These are phyloP conservation scores for Paecilomyces sp. DNA, from an alignment of 2,329 filamentous ascomycete species.

Conservation along the genomic window DNA sequence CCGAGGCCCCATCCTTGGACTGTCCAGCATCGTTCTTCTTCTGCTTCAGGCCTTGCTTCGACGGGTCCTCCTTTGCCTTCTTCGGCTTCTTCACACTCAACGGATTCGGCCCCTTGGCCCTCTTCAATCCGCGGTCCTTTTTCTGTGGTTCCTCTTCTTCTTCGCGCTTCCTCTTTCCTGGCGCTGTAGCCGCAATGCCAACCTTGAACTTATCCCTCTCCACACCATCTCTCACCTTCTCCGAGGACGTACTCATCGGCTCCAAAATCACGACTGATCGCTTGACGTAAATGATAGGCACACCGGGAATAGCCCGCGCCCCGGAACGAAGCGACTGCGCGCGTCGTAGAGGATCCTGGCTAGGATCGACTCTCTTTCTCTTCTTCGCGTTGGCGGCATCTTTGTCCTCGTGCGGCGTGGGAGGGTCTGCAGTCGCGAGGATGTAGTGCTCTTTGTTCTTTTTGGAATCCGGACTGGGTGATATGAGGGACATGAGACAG, in stretches of 20 bases:
- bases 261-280: slow-evolving; percentile 45
- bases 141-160: slow-evolving; percentile 17
- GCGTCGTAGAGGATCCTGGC: slow-evolving; percentile 23
- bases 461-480: slow-evolving; percentile 28
- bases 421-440: slow-evolving; percentile 37
- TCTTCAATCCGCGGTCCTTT: slow-evolving; percentile 24
- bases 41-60: slow-evolving; percentile 10
- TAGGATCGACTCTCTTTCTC: slow-evolving; percentile 28
- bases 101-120: slow-evolving; percentile 40
- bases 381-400: slow-evolving; percentile 12
- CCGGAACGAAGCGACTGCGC: slow-evolving; percentile 27
- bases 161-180: slow-evolving; percentile 27
- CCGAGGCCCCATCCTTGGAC: slow-evolving; percentile 7
- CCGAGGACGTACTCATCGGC: slow-evolving; percentile 38
- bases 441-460: slow-evolving; percentile 44
- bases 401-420: slow-evolving; percentile 15
- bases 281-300: slow-evolving; percentile 45
- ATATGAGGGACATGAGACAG: slow-evolving; percentile 39
- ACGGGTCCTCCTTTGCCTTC: slow-evolving; percentile 18
- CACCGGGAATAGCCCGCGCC: slow-evolving; percentile 39
- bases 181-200: slow-evolving; percentile 26
- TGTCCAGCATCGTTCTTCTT: slow-evolving; percentile 6
- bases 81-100: slow-evolving; percentile 43
- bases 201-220: slow-evolving; percentile 41
- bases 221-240: slow-evolving; percentile 34